phyloP scores from a whole-genome alignment of 2,329 filamentous ascomycete genomes.

The Hymenoscyphus repandus region DNA sequence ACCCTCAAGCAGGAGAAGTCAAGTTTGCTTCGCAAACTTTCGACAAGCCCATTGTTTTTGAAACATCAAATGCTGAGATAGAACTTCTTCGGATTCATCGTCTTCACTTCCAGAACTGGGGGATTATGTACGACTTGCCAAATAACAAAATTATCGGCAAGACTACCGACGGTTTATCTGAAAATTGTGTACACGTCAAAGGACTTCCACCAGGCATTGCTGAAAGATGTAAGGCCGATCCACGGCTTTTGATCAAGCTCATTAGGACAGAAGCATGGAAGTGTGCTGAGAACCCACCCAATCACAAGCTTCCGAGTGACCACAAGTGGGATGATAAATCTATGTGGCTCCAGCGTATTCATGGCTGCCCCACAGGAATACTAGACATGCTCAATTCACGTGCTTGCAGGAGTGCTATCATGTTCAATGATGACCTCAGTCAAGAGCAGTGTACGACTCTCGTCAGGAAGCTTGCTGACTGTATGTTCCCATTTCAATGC shows the following conservation, averaged over 20 bases:
- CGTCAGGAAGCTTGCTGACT: constrained; percentile 51
- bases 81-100: constrained; percentile 49
- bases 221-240: constrained; percentile 70
- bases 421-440: constrained; percentile 73
- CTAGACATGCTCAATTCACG: constrained; percentile 72
- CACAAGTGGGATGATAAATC: constrained; percentile 17
- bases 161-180: not conserved
- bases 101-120: constrained; percentile 65
- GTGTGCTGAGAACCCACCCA: constrained; percentile 28
- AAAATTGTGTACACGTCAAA: constrained; percentile 41
- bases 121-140: constrained; percentile 48
- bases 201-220: constrained; percentile 66
- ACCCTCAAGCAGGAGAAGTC: not conserved
- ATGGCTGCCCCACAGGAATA: constrained; percentile 68
- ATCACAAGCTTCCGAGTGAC: not conserved
- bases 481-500: constrained; percentile 75
- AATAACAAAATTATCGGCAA: not conserved
- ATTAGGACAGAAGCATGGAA: constrained; percentile 72
- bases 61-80: constrained; percentile 57
- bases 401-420: constrained; percentile 73
- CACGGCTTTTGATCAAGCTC: constrained; percentile 66
- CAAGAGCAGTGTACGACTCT: constrained; percentile 53
- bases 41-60: constrained; percentile 55
- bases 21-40: constrained; percentile 33
- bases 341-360: constrained; percentile 57